Base-by-base conservation (phyloP, 352 stramenopile species). In the Globisporangium iwayamae region DNA sequence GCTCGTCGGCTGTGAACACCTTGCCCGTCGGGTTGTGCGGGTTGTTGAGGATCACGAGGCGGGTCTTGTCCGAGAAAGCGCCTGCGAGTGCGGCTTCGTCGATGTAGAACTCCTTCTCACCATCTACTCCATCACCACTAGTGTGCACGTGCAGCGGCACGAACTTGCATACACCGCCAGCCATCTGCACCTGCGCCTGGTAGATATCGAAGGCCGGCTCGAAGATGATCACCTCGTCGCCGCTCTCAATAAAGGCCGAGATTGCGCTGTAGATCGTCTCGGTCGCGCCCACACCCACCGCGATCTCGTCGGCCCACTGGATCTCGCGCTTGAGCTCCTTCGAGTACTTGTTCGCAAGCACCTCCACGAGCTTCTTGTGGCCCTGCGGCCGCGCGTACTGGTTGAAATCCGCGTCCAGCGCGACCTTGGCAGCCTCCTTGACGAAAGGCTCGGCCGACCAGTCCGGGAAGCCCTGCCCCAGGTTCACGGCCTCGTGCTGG, bases 11-110 rank as follows among this genome's bases (percentile, higher is more conserved):
- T 25, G 91, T 95, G 72, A 99, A 99, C 48, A 99, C 91, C 66
- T 99, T 99, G 36, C 97, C 97, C 50, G 97, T 99, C 11, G 97
- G 97, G 75, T 99, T 99, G 86, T 99, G 97, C 39, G 97, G 97
- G 62, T 97, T 98, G 84, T 99, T 99, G 28, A 99, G 79, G 30
- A 99, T 78, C 54, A 99, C 86, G 0, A 95, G 84, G 43, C 94
- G 87, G n/a, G 97, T 99, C 67, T 91, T 90, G 10, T 85, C 73
- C 11, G 93, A 96, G 63, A 99, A 96, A 8, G 84, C 84, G 4
- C 68, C 72, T 25, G 96, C 81, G 36, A 98, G 78, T 30, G 86
- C 87, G 1, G 78, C 63, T 38, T 92, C 77, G 65, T 99, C 93
- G 22, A 99, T 72, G 43, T 89, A 76, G 45, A 93, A 91, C 63